Base-by-base conservation (phyloP, 192 early-diverging fungal species). In the Backusella tuberculispora region DNA sequence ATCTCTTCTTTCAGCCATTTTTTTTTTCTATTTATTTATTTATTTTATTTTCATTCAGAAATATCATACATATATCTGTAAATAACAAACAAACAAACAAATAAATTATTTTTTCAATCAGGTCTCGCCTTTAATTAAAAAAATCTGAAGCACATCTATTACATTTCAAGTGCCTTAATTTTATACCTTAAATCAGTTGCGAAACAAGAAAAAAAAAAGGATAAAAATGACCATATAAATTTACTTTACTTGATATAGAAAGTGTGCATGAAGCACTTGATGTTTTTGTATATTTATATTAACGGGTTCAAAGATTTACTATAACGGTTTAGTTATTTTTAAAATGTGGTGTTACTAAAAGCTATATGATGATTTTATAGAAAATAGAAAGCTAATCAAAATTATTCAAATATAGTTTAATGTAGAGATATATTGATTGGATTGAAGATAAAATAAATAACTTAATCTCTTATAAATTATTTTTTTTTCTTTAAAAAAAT, bases 61-160 rank as follows among this genome's bases (percentile, higher is more conserved):
- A 60, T 60, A 60, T 60, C 53, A 24, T 60, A 60, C 21, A 26
- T 60, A 60, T 60, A 13, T 60, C 53, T 60, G 53, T 60, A 60
- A 60, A 60, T 60, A 60, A 60, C 21, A 60, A 60, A 60, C 53
- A 56, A 56, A 56, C 19, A 60, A 60, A 60, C 26, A 60, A 24
- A 24, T 60, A 26, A 53, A 26, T 60, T 60, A 24, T 60, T 60
- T 43, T 43, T 43, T 10, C 5, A 0, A 0, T 43, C 42, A 43
- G 4, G 42, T 5, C 42, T 43, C 42, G 0, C 4, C 26, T 10
- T 60, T 24, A 60, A 60, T 26, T 24, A 34, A 34, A 19, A 26
- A 19, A n/a, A n/a, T n/a, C n/a, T 21, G 19, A 53, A 53, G 19
- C 19, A 50, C 6, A 50, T 50, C 4, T 50, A 50, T n/a, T n/a